These are phyloP conservation scores for Fusarium oligoseptatum DNA, from an alignment of 2,329 filamentous ascomycete species.

Conservation along the genomic window DNA sequence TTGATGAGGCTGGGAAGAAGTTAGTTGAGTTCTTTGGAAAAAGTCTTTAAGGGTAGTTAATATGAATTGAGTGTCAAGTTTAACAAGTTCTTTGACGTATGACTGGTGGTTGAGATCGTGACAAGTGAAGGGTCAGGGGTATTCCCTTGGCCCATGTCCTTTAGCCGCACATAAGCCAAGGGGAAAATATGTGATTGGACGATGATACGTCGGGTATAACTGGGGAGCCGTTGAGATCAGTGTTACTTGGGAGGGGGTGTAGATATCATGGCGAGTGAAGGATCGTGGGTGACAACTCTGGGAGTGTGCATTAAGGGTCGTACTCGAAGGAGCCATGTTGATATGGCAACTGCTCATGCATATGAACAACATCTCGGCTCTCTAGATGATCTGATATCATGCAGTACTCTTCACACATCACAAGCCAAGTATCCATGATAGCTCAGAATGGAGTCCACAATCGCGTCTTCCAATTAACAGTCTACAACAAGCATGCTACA, in stretches of 20 bases:
- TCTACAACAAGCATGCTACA: neutral
- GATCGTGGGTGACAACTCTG: neutral
- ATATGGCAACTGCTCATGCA: neutral
- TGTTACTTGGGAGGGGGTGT: neutral
- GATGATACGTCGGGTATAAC: neutral
- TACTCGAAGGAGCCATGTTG: neutral
- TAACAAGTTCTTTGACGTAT: neutral
- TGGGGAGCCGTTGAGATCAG: neutral
- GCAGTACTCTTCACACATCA: neutral
- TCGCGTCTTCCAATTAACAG: neutral
- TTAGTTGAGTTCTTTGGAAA: slow-evolving; percentile 27
- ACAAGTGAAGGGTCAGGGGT: neutral
- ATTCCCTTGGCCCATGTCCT: too few species aligned
- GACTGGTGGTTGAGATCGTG: neutral
- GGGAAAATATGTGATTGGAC: neutral
- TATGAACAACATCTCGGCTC: neutral
- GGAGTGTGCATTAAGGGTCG: neutral
- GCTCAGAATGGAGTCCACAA: neutral
- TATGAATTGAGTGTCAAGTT: neutral
- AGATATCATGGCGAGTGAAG: neutral
- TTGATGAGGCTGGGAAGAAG: slow-evolving; percentile 27
- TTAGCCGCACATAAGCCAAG: neutral
- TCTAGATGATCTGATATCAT: neutral
- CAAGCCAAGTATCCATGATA: neutral
- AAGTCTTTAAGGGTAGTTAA: neutral